Evolutionary conservation across 228 moss, liverwort and hornwort species (phyloP).

Genomic region (Sphagnum fallax): DNA sequence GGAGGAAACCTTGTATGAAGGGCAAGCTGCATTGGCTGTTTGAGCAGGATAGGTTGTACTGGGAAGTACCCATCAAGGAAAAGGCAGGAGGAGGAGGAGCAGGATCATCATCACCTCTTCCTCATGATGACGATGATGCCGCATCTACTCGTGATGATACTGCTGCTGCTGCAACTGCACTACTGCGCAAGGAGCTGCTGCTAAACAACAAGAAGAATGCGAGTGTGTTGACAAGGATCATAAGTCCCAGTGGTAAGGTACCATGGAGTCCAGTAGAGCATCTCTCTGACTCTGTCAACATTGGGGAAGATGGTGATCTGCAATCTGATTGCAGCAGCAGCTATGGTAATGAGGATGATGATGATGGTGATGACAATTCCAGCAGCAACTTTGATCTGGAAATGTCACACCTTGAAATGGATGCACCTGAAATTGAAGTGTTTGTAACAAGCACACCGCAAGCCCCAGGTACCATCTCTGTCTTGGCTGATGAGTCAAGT

Average conservation of each 20-base stretch:
- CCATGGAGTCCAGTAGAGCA: conserved; percentile 44
- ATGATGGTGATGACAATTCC: conserved; percentile 18
- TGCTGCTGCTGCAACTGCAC: too few relatives aligned
- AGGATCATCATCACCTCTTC: neutral
- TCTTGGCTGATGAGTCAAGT: too few relatives aligned
- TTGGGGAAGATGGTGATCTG: conserved; percentile 41
- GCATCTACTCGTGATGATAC: neutral
- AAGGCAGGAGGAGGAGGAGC: neutral
- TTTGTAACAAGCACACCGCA: conserved; percentile 35
- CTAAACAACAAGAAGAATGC: too few relatives aligned
- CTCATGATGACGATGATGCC: conserved; percentile 2
- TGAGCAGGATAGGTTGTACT: conserved; percentile 10
- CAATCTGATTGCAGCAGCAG: conserved; percentile 16
- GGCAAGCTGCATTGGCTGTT: conserved; percentile 18
- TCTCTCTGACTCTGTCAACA: conserved; percentile 57
- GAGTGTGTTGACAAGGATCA: neutral
- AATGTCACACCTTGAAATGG: conserved; percentile 40
- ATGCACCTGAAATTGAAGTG: conserved; percentile 48
- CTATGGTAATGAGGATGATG: too few relatives aligned
- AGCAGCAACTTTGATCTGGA: conserved; percentile 31
- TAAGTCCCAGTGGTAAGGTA: conserved; percentile 15
- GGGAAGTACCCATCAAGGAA: conserved; percentile 4
- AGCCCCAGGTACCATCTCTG: conserved; percentile 8
- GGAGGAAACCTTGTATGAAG: conserved; percentile 1
- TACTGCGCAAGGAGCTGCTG: too few relatives aligned